Conservation (phyloP, 23 red algal genomes). For the Gracilaria gracilis region DNA sequence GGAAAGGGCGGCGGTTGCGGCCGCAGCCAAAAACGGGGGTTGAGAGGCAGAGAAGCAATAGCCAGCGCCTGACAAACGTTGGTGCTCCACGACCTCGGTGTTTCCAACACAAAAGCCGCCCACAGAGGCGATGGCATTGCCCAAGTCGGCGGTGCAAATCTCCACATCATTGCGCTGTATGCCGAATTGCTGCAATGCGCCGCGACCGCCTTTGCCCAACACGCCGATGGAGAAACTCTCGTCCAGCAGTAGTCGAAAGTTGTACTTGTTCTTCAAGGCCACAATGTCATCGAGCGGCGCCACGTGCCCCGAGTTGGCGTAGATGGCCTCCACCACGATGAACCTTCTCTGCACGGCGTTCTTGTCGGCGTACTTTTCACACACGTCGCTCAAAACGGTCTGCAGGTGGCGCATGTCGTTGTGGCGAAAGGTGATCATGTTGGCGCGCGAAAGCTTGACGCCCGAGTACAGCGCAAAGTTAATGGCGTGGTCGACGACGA, state of each 20-base stretch:
- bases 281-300: conserved; percentile 80
- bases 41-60: conserved; percentile 99
- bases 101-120: conserved; percentile 93
- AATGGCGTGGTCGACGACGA: conserved; percentile 78
- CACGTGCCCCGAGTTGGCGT: conserved; percentile 73
- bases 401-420: conserved; percentile 81
- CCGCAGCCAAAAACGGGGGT: conserved; percentile 94
- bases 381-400: conserved; percentile 45
- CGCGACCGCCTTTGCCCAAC: conserved; percentile 81
- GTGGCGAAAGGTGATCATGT: conserved; percentile 77
- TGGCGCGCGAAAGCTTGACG: conserved; percentile 75
- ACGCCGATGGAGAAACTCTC: conserved; percentile 92
- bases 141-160: conserved; percentile 82
- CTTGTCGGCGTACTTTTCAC: conserved; percentile 36
- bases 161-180: conserved; percentile 72
- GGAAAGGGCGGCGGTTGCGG: conserved; percentile 61
- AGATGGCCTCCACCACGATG: conserved; percentile 93
- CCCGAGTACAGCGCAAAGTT: conserved; percentile 77
- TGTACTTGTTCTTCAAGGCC: conserved; percentile 69
- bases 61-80: conserved; percentile 93
- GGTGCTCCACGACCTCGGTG: conserved; percentile 83
- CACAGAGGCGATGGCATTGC: conserved; percentile 86
- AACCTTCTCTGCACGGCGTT: conserved; percentile 73
- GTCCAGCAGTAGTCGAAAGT: conserved; percentile 91
- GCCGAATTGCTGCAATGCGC: conserved; percentile 78